Percentiles rank a stretch among this genome's conserved stretches.
phyloP scores from a whole-genome alignment of 495 filamentous ascomycete species.

The Amorphotheca resinae region DNA sequence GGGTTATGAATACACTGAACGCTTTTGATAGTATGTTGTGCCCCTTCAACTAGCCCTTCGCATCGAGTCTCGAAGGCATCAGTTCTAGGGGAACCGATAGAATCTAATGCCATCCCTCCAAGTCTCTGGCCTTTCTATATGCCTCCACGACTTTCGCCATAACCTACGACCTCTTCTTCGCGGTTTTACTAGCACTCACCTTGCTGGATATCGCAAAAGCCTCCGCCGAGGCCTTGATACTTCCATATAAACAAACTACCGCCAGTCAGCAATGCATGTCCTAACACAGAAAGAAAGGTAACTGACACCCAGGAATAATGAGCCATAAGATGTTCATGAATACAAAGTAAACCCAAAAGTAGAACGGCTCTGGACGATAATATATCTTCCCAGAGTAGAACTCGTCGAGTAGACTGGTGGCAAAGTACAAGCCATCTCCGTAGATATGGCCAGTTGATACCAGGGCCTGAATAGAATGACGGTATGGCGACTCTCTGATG shows the following conservation, averaged over 20 bases:
- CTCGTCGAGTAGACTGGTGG: conserved; percentile 38
- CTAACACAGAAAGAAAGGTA: neutral
- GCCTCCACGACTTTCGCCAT: neutral
- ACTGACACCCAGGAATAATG: conserved; percentile 39
- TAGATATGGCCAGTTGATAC: conserved; percentile 45
- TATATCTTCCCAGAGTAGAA: conserved; percentile 29
- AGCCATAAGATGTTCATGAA: conserved; percentile 47
- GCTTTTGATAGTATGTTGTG: too few species aligned
- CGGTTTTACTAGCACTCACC: neutral
- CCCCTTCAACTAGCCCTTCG: too few species aligned
- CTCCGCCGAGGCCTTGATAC: conserved; percentile 5
- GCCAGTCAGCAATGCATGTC: neutral
- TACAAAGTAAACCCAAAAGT: conserved; percentile 45
- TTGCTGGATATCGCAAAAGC: conserved; percentile 8
- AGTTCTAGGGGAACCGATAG: too few species aligned
- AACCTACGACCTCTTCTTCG: conserved; percentile 4
- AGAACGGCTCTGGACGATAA: conserved; percentile 39
- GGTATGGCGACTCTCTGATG: conserved; percentile 31
- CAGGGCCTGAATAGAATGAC: conserved; percentile 39
- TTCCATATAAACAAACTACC: conserved; percentile 11
- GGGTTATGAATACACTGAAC: too few species aligned
- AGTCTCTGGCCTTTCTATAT: too few species aligned
- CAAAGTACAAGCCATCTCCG: conserved; percentile 44
- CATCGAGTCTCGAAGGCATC: too few species aligned
- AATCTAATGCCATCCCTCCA: too few species aligned